Evolutionary conservation across 2,329 filamentous ascomycete genomes (phyloP), one percentile per base, ranked within the genome.

Genomic region (Amylocarpus encephaloides): DNA sequence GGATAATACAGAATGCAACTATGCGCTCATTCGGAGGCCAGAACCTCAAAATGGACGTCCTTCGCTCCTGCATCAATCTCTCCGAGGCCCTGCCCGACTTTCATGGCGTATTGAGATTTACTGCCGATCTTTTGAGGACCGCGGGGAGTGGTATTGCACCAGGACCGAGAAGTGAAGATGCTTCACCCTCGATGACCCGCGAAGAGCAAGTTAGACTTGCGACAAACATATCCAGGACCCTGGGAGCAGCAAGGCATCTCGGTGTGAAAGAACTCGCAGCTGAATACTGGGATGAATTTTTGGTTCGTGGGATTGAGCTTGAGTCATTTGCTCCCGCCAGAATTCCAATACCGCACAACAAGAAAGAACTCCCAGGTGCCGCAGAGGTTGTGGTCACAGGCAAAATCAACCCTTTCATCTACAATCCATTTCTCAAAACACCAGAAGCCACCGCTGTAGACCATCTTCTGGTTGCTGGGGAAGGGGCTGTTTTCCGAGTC

Each of bases 281-380:
- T 5, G 86, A 93, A 59, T 98, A 96, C 65, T 98, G 93, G 93
- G 93, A 98, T 66, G 89, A 95, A 62, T 97, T 97, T 60, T 73
- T 98, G 7, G 78, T 98, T 42, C 83, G 93, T 44, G 82, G 82
- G 55, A 73, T 95, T 59, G 79, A 83, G 48, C 72, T 95, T 39
- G 80, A 90, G 45, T 73, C 85, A 19, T 67, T 80, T 34, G 72
- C 82, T 9, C 69, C 73, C 38, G 75, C 77, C 10, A 77, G 79
- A 57, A 76, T 77, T 13, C 84, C 88, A 0, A 77, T 88, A 46
- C 76, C 84, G 5, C 86, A 90, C 61, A 72, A 70, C 15, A 74
- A 70, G 50, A 70, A 68, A 34, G 77, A 80, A 52, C 64, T 80
- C 35, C 70, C 73, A 41, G 66, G 65, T 11, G 66, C 71, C 9